Base-by-base conservation (phyloP, 2,329 filamentous ascomycete genomes). In the Neonectria ditissima region DNA sequence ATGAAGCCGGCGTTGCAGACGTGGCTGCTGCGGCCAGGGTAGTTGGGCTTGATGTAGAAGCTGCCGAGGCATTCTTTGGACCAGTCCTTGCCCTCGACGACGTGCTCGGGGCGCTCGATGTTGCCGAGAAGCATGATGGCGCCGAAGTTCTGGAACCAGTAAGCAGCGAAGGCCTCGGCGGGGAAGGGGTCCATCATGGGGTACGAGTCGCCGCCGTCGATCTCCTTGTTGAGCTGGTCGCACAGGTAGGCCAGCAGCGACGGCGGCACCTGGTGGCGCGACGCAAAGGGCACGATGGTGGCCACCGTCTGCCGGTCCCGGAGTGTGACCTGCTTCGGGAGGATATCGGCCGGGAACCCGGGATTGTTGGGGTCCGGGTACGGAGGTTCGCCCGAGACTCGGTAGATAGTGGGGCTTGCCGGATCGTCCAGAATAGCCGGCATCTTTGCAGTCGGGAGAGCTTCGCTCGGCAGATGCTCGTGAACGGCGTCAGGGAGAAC, bases 41-140 rank as follows among this genome's bases (percentile, higher is more conserved):
- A 97, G 79, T 97, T 97, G 51, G 94, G 93, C 81, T 96, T 94
- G 84, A 97, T 92, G 80, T 96, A 97, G 80, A 97, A 97, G 80
- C 92, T 97, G 61, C 94, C 94, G 45, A 97, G 82, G 73, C 93
- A 97, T 73, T 91, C 86, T 74, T 89, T 90, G 68, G 89, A 87
- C 93, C 94, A 97, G 78, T 95, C 92, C 68, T 84, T 83, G 78
- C 84, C 79, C 79, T 89, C 79, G 70, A 84, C 73, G 63, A 87
- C 79, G 60, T 90, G 88, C 58, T 88, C 85, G 26, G 86, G 81
- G 60, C 84, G 85, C 55, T 88, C 86, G 61, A 95, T 88, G 72
- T 91, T 88, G 60, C 94, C 93, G 44, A 96, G 83, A 22, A 97
- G 83, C 92, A 97, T 96, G 76, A 97, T 89, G 52, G 92, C 93